Base-by-base conservation (phyloP, 2,329 filamentous ascomycete species). In the Penicillium carneum region DNA sequence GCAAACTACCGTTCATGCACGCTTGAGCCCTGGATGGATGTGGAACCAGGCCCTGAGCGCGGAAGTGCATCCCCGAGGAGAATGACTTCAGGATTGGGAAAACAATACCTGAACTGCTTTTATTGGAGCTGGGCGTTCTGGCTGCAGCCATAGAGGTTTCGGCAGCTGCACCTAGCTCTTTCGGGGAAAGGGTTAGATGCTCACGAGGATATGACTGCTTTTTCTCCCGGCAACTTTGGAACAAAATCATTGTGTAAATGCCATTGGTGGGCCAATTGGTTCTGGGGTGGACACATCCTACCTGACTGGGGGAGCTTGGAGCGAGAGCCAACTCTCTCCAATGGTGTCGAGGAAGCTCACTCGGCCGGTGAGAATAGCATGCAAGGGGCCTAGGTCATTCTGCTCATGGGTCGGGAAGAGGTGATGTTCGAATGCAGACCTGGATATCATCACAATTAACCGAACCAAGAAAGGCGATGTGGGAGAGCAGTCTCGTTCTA, bases 1-100 rank as follows among this genome's bases (percentile, higher is more conserved):
- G 57, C 62, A 54, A 66, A 66, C 65, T 41, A 49, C 48, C 48
- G 66, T 69, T 69, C 66, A 69, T 67, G 67, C 64, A 67, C 33
- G 53, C 61, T 62, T 61, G 52, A 56, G 41, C 36, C 56, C 46
- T 46, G 34, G 47, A 49, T 38, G 29, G 10, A 57, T 45, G 29
- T 48, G 6, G 54, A 26, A 52, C 31, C 34, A 61, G 42, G 18
- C 43, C 14, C 31, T 36, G 26, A 26, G 29, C 10, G 39, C 34
- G 31, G 26, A 36, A 54, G 57, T 41, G 34, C 31, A 58, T 20
- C 38, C 16, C 61, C 36, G 52, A 43, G 26, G 33, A 46, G n/a
- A 11, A 26, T 46, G 23, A 54, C 18, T 38, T 59, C 41, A 23
- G 18, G 10, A 11, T 46, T 45, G 41, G 26, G 4, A n/a, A 18